These are phyloP conservation scores for Peniophora sp. DNA, from an alignment of 1,284 basidiomycete species.

Conservation along the genomic window DNA sequence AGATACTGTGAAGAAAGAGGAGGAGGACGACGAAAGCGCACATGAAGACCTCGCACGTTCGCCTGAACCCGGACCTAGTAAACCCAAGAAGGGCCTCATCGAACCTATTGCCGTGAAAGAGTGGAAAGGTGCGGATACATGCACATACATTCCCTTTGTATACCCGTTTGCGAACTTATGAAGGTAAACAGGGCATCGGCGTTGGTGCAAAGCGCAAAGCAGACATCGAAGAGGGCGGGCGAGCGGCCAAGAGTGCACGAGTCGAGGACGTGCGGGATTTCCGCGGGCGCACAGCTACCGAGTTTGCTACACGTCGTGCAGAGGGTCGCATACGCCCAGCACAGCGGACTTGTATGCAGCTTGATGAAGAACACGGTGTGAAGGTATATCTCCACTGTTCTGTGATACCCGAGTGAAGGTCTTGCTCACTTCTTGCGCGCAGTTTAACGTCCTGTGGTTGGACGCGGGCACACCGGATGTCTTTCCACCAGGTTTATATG, in stretches of 20 bases:
- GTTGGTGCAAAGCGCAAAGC: constrained; percentile 43
- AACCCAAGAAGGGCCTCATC: constrained; percentile 30
- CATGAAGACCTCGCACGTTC: neutral
- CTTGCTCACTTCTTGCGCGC: constrained; percentile 3
- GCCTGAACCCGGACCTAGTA: neutral
- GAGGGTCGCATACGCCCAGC: constrained; percentile 58
- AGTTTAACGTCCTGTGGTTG: constrained; percentile 79
- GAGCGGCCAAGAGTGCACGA: constrained; percentile 50
- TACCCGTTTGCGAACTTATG: constrained; percentile 4
- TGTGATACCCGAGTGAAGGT: constrained; percentile 2
- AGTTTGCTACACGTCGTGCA: constrained; percentile 69
- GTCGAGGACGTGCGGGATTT: constrained; percentile 49
- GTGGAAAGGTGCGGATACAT: constrained; percentile 55
- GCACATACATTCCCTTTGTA: neutral
- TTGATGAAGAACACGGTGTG: constrained; percentile 66
- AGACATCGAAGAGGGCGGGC: constrained; percentile 54
- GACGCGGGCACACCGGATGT: constrained; percentile 55
- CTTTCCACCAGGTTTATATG: constrained; percentile 57
- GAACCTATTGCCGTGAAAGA: constrained; percentile 67
- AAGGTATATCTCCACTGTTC: constrained; percentile 32
- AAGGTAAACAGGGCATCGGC: constrained; percentile 75
- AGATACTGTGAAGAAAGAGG: constrained; percentile 4
- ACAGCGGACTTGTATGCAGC: constrained; percentile 59
- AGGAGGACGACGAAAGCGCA: neutral
- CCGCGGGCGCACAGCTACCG: constrained; percentile 57